Conservation (phyloP, 768 basidiomycete genomes). For the Mycena galericulata region DNA sequence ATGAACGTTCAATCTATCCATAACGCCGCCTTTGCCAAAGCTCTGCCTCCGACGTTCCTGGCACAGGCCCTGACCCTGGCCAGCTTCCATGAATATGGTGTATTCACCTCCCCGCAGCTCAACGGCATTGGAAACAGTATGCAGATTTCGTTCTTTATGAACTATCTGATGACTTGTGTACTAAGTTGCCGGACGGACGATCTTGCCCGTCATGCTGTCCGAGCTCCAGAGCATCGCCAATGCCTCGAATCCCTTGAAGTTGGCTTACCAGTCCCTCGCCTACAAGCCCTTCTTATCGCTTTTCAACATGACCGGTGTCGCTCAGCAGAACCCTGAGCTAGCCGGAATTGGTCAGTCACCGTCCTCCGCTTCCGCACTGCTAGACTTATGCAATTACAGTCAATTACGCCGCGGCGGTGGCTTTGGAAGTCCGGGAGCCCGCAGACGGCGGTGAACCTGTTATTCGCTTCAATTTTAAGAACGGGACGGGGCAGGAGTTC, state of each 20-base stretch:
- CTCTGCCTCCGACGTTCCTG: conserved; percentile 62
- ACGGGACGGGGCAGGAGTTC: conserved; percentile 67
- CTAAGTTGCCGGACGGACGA: conserved; percentile 74
- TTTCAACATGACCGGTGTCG: conserved; percentile 80
- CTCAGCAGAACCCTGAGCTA: conserved; percentile 61
- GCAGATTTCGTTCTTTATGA: conserved; percentile 14
- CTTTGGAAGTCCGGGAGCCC: conserved; percentile 69
- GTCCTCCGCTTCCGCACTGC: too few species aligned
- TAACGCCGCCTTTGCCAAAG: conserved; percentile 62
- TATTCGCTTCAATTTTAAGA: conserved; percentile 77
- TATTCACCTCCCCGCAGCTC: conserved; percentile 66
- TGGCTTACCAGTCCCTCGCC: conserved; percentile 70
- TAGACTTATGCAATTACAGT: conserved; percentile 52
- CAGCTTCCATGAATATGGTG: conserved; percentile 78
- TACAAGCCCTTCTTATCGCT: conserved; percentile 86
- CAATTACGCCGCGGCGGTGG: conserved; percentile 69
- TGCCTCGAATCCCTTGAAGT: conserved; percentile 62
- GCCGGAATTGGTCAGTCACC: conserved; percentile 67
- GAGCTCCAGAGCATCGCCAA: conserved; percentile 65
- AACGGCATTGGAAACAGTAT: conserved; percentile 76
- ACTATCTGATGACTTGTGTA: neutral
- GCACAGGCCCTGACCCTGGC: conserved; percentile 71
- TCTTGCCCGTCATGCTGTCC: conserved; percentile 69
- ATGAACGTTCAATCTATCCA: conserved; percentile 82
- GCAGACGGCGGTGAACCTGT: conserved; percentile 59